These are phyloP conservation scores for Anthoceros angustus DNA, from an alignment of 225 moss, liverwort and hornwort species.

Conservation along the genomic window DNA sequence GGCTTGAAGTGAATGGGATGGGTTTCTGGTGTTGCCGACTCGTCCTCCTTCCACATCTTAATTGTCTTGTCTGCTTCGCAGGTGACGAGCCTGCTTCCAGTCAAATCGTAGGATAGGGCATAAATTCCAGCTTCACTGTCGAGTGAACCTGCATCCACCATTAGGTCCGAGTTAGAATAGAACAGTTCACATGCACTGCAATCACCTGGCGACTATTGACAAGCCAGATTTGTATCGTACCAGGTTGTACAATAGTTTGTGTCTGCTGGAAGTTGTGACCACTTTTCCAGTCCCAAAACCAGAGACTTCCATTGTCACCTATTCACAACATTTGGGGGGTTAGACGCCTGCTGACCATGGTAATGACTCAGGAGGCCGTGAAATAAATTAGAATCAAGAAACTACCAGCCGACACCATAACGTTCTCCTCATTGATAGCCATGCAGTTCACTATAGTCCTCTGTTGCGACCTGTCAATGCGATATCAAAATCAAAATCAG, in stretches of 20 bases:
- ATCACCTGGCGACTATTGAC: background rate
- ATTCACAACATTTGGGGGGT: too few species aligned
- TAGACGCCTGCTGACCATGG: too few species aligned
- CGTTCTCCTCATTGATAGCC: slow-evolving; percentile 97
- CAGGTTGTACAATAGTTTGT: slow-evolving; percentile 93
- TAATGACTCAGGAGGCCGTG: too few species aligned
- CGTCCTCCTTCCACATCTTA: slow-evolving; percentile 96
- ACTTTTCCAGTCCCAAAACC: slow-evolving; percentile 99
- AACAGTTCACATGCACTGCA: background rate
- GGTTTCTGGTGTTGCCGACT: slow-evolving; percentile 77
- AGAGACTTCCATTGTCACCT: slow-evolving; percentile 97
- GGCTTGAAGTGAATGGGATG: slow-evolving; percentile 94
- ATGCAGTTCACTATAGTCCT: slow-evolving; percentile 99
- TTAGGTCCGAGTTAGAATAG: background rate
- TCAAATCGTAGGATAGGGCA: slow-evolving; percentile 73
- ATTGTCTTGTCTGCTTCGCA: slow-evolving; percentile 99
- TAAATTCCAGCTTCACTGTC: slow-evolving; percentile 98
- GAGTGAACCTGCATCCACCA: slow-evolving; percentile 53
- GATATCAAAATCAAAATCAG: slow-evolving; percentile 1
- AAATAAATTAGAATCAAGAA: too few species aligned
- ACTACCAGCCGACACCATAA: slow-evolving; percentile 90
- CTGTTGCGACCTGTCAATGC: slow-evolving; percentile 68
- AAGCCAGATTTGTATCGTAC: slow-evolving; percentile 13
- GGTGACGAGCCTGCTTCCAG: slow-evolving; percentile 81
- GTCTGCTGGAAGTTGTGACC: slow-evolving; percentile 98